Evolutionary conservation across 208 protist species (phyloP), one percentile per base, ranked within the genome.

Genomic region (Porcisia hertigi): DNA sequence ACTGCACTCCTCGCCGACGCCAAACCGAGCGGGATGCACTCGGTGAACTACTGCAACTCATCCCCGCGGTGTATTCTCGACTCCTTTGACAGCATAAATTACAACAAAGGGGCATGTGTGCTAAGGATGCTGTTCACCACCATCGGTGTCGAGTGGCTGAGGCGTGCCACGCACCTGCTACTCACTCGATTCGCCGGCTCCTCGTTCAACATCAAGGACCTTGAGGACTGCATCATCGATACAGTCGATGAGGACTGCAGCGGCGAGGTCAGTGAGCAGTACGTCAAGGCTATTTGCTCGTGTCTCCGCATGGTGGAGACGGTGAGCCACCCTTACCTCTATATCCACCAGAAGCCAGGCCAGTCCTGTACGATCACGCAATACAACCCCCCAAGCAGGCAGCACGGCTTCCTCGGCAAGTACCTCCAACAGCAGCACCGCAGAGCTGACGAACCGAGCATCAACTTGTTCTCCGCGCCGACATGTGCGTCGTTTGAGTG

Each of bases 91-190:
- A 25, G 57, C 36, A 90, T 95, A 60, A 88, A 78, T 73, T 97
- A 96, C 82, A 81, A 73, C 70, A 98, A 98, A 60, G 95, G 95
- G 1, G 86, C 91, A 14, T 69, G 80, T 45, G 62, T 97, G 34
- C 73, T 98, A 54, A 82, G 88, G 20, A 95, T 98, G 94, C 62
- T 98, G 20, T 86, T 81, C 53, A 80, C 73, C 54, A 62, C 88
- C 30, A 72, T 91, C 18, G 85, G 81, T 43, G 59, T 69, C 8
- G 71, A 77, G 58, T 72, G 69, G 52, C 70, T 94, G 62, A 74
- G 71, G 65, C 23, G 77, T 20, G 81, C 86, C 5, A 76, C 71
- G 14, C 70, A 85, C 60, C 69, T 81, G 36, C 76, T 92, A 34
- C 65, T 94, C 69, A 63, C 58, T 14, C 86, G 84, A 25, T 76